Conservation (phyloP, 805 yeast species). For the Cyberlindnera nakhonratchasimensis region DNA sequence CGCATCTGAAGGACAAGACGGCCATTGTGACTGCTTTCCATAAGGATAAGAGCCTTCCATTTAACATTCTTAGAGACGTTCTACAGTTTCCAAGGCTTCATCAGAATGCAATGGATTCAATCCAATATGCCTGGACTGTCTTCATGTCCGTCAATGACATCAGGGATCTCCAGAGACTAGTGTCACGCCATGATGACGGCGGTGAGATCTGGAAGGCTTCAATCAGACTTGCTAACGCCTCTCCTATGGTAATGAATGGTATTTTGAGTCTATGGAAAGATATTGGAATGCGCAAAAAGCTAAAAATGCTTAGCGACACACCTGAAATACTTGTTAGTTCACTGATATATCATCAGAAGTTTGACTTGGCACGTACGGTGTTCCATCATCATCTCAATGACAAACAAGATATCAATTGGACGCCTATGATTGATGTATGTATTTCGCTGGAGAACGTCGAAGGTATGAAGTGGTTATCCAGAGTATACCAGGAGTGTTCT, state of each 20-base stretch:
- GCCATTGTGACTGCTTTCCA: constrained; percentile 14
- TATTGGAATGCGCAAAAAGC: not conserved
- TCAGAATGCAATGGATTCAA: constrained; percentile 6
- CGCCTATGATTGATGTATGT: constrained; percentile 14
- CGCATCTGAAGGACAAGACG: constrained; percentile 19
- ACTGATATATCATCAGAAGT: constrained; percentile 19
- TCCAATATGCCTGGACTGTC: constrained; percentile 18
- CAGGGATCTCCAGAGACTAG: constrained; percentile 2
- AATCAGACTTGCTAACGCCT: constrained; percentile 15
- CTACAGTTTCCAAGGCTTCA: constrained; percentile 13
- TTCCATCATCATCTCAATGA: constrained; percentile 1
- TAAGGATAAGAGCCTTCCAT: constrained; percentile 16
- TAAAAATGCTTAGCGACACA: constrained; percentile 12
- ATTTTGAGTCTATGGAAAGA: constrained; percentile 11
- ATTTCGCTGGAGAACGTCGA: constrained; percentile 6
- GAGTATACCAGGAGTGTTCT: constrained; percentile 8
- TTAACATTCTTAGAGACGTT: constrained; percentile 23
- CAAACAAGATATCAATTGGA: constrained; percentile 13
- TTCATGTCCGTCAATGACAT: constrained; percentile 14
- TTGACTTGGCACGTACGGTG: constrained; percentile 10
- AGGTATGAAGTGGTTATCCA: constrained; percentile 8
- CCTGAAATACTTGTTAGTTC: constrained; percentile 16
- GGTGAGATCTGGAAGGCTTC: constrained; percentile 18
- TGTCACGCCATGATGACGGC: not conserved
- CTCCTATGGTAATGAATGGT: constrained; percentile 15